A percentile compares a stretch with the other conserved stretches of the same genome.
phyloP scores from a whole-genome alignment of 2,329 filamentous ascomycete species.

The Trichoderma cornu-damae region DNA sequence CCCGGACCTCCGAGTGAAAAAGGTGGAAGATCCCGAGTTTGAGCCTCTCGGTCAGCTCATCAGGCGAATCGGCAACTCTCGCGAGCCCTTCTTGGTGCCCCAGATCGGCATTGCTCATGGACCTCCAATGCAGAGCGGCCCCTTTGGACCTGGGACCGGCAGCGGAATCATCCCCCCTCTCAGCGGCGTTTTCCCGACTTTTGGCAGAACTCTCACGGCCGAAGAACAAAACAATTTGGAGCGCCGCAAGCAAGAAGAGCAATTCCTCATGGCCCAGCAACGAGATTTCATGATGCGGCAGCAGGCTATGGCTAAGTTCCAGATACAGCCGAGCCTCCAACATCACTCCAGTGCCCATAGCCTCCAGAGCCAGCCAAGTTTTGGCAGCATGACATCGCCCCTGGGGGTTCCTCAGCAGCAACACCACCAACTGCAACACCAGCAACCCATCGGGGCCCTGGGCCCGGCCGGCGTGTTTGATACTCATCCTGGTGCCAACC shows the following conservation, averaged over 20 bases:
- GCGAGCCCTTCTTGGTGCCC: constrained; percentile 94
- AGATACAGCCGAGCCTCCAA: constrained; percentile 59
- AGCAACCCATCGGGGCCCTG: constrained; percentile 53
- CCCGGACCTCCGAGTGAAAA: constrained; percentile 88
- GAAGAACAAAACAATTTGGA: constrained; percentile 98
- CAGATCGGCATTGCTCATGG: constrained; percentile 95
- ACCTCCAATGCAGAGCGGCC: constrained; percentile 51
- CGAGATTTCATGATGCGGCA: constrained; percentile 88
- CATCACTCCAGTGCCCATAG: constrained; percentile 95
- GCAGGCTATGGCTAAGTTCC: constrained; percentile 70
- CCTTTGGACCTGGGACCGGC: constrained; percentile 45
- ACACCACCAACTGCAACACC: constrained; percentile 28
- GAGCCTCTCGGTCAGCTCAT: constrained; percentile 94
- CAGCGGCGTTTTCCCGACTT: constrained; percentile 89
- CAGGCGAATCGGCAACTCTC: constrained; percentile 89
- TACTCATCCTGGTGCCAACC: constrained; percentile 35
- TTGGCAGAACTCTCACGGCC: constrained; percentile 91
- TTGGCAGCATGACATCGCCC: constrained; percentile 89
- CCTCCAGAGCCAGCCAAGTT: constrained; percentile 94
- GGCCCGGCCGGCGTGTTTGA: constrained; percentile 70
- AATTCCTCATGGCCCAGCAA: constrained; percentile 93
- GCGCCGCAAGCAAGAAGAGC: constrained; percentile 94
- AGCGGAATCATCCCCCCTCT: constrained; percentile 78
- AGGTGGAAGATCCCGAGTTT: constrained; percentile 87
- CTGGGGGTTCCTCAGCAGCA: constrained; percentile 50